phyloP scores from a whole-genome alignment of 2,329 filamentous ascomycete genomes.

The Alternaria metachromatica region DNA sequence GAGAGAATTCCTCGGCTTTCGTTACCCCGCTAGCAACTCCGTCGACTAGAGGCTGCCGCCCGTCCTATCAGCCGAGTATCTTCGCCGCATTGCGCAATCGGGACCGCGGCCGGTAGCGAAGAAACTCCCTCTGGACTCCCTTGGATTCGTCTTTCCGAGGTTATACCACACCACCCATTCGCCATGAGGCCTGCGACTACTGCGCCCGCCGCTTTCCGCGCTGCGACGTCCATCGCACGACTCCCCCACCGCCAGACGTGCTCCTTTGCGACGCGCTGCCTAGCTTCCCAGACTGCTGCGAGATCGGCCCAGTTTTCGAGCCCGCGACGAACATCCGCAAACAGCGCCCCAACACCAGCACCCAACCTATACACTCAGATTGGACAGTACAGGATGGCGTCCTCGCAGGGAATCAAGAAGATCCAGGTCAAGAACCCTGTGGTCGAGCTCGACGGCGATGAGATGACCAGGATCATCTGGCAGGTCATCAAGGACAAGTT shows the following conservation, averaged over 20 bases:
- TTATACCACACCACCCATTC: slow-evolving; percentile 27
- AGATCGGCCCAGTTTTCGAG: slow-evolving; percentile 29
- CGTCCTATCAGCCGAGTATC: slow-evolving; percentile 16
- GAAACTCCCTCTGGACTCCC: slow-evolving; percentile 14
- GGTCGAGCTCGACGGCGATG: slow-evolving; percentile 92
- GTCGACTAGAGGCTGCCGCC: slow-evolving; percentile 10
- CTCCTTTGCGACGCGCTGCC: slow-evolving; percentile 39
- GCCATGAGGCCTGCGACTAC: slow-evolving; percentile 41
- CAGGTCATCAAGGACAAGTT: slow-evolving; percentile 99
- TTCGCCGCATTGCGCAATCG: slow-evolving; percentile 20
- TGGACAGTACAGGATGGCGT: slow-evolving; percentile 43
- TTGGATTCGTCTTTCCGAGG: slow-evolving; percentile 33
- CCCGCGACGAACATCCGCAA: slow-evolving; percentile 22
- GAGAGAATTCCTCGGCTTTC: slow-evolving; percentile 31
- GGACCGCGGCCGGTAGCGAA: slow-evolving; percentile 38
- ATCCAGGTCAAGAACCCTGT: slow-evolving; percentile 99
- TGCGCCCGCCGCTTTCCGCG: slow-evolving; percentile 35
- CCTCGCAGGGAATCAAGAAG: slow-evolving; percentile 83
- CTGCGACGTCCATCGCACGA: slow-evolving; percentile 27
- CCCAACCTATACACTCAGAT: slow-evolving; percentile 13
- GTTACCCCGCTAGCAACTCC: slow-evolving; percentile 40
- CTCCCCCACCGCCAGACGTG: slow-evolving; percentile 29
- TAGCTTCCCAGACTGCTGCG: slow-evolving; percentile 34
- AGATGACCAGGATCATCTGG: slow-evolving; percentile 99
- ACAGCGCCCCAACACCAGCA: slow-evolving; percentile 9